Base-by-base conservation (phyloP, 768 basidiomycete species). In the Phallus indusiatus region DNA sequence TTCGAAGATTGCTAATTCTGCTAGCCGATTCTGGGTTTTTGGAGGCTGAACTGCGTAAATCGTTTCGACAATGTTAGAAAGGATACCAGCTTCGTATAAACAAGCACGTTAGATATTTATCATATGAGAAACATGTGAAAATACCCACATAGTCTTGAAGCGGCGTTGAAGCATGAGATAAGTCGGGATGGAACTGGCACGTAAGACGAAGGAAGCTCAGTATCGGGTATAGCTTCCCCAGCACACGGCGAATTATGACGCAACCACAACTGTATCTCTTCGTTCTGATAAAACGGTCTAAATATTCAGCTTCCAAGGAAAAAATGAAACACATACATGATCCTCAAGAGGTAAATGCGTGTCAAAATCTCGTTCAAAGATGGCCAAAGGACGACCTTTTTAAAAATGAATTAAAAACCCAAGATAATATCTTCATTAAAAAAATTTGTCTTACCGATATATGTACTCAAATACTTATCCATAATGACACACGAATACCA, bases 291-390 rank as follows among this genome's bases (percentile, higher is more conserved):
- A 54, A 42, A 24, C 11, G 42, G 42, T 42, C 7, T 42, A 21
- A 36, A 28, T 35, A 51, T 60, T 28, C 24, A 54, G 22, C 50
- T 35, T 34, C 63, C 42, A 53, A 54, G 22, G 56, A n/a, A 50
- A 18, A 21, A 52, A 18, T 34, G 36, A n/a, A 57, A 50, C 53
- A 56, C 75, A 60, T 59, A 85, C 86, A 64, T 78, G 73, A 63
- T 78, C 76, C 7, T 81, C 70, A 58, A 77, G 74, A 12, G 85
- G 86, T 51, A 84, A 67, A 49, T 81, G 79, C 1, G 82, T 83
- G 66, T 90, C 85, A 62, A 81, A 87, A 69, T 88, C 86, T 54
- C 73, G 75, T 61, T 88, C 86, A 60, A 80, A 75, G 34, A 90
- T 86, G 62, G 81, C 76, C 48, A 81, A 76, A 6, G 87, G 86